These are phyloP conservation scores for Daldinia decipiens DNA, from an alignment of 495 filamentous ascomycete species.

Conservation along the genomic window DNA sequence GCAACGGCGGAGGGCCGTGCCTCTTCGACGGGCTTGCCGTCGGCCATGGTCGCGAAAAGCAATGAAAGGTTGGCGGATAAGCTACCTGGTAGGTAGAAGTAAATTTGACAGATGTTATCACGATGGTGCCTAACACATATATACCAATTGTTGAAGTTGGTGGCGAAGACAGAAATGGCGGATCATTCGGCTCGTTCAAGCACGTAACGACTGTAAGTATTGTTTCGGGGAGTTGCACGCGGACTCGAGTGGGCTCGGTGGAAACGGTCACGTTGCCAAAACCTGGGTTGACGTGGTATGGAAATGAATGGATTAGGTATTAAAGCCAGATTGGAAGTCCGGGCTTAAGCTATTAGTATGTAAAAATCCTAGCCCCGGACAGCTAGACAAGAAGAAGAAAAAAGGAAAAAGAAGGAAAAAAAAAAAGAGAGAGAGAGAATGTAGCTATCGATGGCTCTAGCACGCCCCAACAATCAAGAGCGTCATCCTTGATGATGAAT, in stretches of 20 bases:
- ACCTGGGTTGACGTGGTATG: neutral
- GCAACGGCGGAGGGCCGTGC: slow-evolving; percentile 30
- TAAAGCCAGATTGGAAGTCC: slow-evolving; percentile 6
- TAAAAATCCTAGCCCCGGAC: neutral
- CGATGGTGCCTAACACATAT: slow-evolving; percentile 28
- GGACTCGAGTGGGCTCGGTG: neutral
- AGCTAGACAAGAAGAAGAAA: neutral
- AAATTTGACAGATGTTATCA: slow-evolving; percentile 1
- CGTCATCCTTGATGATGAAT: slow-evolving; percentile 36
- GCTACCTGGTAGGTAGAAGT: neutral
- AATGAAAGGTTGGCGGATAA: slow-evolving; percentile 1
- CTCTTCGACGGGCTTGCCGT: slow-evolving; percentile 33
- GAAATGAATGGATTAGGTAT: neutral
- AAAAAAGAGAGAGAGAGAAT: neutral
- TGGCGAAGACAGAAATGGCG: neutral
- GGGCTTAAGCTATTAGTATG: slow-evolving; percentile 1
- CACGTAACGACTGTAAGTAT: neutral
- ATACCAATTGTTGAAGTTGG: slow-evolving; percentile 1
- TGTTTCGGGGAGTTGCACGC: slow-evolving; percentile 17
- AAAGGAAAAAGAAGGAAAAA: neutral
- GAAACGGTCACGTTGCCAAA: slow-evolving; percentile 3
- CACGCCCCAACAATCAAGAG: slow-evolving; percentile 18
- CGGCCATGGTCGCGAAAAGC: slow-evolving; percentile 32
- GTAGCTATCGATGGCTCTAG: slow-evolving; percentile 20
- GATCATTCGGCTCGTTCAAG: neutral